These are phyloP conservation scores for Coemansia sp. DNA, from an alignment of 192 early-diverging fungal genomes.

Conservation along the genomic window DNA sequence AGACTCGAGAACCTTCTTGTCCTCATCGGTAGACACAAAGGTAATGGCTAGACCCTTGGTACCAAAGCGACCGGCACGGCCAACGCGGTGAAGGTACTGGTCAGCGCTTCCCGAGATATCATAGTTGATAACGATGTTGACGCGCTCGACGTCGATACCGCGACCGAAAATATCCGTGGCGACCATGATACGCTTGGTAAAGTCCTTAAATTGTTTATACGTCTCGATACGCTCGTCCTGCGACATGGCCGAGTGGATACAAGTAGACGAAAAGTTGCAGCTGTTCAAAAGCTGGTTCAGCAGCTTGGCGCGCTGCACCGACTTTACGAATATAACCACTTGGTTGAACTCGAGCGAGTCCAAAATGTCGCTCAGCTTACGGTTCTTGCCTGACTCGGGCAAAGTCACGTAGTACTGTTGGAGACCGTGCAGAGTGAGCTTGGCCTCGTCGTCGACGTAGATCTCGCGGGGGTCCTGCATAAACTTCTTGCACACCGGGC, in stretches of 20 bases:
- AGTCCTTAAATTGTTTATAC: conserved; percentile 96
- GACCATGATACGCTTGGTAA: conserved; percentile 91
- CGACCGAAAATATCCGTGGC: conserved; percentile 79
- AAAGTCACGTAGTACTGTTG: conserved; percentile 93
- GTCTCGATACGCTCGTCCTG: conserved; percentile 91
- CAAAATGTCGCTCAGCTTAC: conserved; percentile 87
- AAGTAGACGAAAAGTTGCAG: conserved; percentile 92
- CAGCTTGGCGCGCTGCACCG: conserved; percentile 80
- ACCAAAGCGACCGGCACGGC: conserved; percentile 98
- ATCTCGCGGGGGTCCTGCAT: conserved; percentile 98
- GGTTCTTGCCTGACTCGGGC: conserved; percentile 85
- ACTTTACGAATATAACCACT: conserved; percentile 95
- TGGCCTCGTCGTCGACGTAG: conserved; percentile 97
- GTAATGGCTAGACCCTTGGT: conserved; percentile 97
- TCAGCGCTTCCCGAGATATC: conserved; percentile 91
- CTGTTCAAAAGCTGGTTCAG: conserved; percentile 84
- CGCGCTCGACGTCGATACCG: conserved; percentile 97
- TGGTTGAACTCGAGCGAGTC: conserved; percentile 98
- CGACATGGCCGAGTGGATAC: conserved; percentile 86
- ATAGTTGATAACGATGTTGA: conserved; percentile 99
- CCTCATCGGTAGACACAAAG: conserved; percentile 84
- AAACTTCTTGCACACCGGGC: conserved; percentile 94
- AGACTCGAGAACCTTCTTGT: conserved; percentile 71
- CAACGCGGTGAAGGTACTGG: conserved; percentile 93
- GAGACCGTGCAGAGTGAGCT: conserved; percentile 95